A percentile compares a stretch with the other conserved stretches of the same genome.
phyloP scores from a whole-genome alignment of 257 asterid genomes.

The Primulina tabacum region DNA sequence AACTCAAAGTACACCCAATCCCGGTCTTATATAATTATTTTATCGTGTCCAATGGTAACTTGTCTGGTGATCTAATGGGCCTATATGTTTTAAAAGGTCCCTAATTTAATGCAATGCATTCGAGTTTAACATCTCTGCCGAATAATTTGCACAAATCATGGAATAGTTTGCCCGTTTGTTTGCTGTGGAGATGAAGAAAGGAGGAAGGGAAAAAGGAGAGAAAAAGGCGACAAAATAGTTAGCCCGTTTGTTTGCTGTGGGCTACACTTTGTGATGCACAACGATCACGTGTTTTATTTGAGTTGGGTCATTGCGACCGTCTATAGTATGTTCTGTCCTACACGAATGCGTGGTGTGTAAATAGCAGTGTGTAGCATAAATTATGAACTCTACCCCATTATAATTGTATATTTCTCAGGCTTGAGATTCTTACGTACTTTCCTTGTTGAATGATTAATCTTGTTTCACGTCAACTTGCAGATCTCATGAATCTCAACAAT shows the following conservation, averaged over 20 bases:
- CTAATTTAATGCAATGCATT: background rate
- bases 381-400: background rate
- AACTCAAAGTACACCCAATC: background rate
- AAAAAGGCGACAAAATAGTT: background rate
- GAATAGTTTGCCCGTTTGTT: too few relatives aligned
- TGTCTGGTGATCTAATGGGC: background rate
- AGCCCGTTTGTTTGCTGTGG: background rate
- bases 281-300: too few relatives aligned
- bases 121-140: constrained; percentile 5
- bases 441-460: background rate
- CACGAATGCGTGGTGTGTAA: background rate
- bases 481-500: constrained; percentile 23
- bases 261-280: too few relatives aligned
- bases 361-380: background rate
- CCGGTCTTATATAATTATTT: background rate
- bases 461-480: constrained; percentile 24
- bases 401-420: background rate
- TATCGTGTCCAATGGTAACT: background rate
- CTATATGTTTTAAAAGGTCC: background rate
- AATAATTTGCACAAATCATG: background rate
- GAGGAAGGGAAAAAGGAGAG: background rate
- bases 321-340: background rate
- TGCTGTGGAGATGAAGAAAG: background rate
- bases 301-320: background rate
- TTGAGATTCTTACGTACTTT: background rate